Percentiles rank a stretch among this genome's conserved stretches.
phyloP scores from a whole-genome alignment of 257 asterid species.

The Solanum neorickii region DNA sequence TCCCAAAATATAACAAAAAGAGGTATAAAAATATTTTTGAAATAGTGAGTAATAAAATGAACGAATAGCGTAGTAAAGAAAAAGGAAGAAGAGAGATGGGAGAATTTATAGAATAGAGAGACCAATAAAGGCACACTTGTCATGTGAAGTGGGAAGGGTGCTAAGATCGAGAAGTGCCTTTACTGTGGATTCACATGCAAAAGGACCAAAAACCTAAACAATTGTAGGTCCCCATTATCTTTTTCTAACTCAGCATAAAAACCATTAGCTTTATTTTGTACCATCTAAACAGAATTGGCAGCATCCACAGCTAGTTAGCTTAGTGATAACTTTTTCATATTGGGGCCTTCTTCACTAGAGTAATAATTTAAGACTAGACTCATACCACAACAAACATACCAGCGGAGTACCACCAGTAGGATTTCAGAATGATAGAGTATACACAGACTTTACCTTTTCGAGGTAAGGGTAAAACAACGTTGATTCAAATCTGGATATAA shows the following conservation, averaged over 20 bases:
- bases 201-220: not conserved
- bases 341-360: not conserved
- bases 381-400: not conserved
- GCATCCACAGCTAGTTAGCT: not conserved
- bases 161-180: not conserved
- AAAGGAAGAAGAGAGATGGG: not conserved
- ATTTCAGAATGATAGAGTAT: no score
- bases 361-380: not conserved
- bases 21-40: no score
- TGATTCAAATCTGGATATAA: not conserved
- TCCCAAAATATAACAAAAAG: fast-evolving
- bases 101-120: not conserved
- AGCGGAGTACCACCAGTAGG: no score
- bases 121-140: not conserved
- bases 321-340: not conserved
- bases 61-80: not conserved
- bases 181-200: not conserved
- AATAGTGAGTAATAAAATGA: no score
- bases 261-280: not conserved
- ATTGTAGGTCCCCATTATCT: not conserved
- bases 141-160: not conserved
- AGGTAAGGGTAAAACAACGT: no score
- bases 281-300: no score
- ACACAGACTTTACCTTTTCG: no score
- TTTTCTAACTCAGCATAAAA: not conserved